phyloP scores from a whole-genome alignment of 305 asterid species.

The Salvia sclarea region DNA sequence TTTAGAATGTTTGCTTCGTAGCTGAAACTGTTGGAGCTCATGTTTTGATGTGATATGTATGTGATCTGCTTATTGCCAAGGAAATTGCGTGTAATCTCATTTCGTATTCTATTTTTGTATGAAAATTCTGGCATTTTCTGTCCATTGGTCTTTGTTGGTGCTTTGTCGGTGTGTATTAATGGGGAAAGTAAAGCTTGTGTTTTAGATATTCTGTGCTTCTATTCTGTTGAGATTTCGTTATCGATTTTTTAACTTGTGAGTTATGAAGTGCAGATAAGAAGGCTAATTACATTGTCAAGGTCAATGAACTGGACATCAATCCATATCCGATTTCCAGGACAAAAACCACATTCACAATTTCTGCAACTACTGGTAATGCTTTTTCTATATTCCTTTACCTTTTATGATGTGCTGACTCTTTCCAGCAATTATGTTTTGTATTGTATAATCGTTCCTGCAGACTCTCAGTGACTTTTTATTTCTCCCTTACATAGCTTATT shows the following conservation, averaged over 20 bases:
- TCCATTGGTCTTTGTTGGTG: not conserved
- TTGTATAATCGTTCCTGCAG: not conserved
- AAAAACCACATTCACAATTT: conserved; percentile 57
- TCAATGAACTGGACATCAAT: conserved; percentile 56
- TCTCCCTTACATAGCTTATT: not conserved
- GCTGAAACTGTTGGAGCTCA: not conserved
- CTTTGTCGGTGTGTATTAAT: conserved; percentile 6
- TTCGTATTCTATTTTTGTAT: not conserved
- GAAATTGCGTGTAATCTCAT: not conserved
- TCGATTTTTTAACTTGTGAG: not conserved
- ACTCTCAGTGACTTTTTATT: not conserved
- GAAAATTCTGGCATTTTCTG: not conserved
- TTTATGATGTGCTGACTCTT: conserved; percentile 2
- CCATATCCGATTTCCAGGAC: conserved; percentile 74
- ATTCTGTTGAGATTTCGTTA: not conserved
- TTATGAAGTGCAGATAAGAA: conserved; percentile 49
- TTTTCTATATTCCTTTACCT: conserved; percentile 4
- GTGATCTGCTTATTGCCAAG: not conserved
- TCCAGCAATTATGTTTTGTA: not conserved
- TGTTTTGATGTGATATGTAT: not conserved
- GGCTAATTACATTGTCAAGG: conserved; percentile 59
- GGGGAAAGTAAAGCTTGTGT: not conserved
- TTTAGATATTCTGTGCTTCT: not conserved
- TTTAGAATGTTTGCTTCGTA: not conserved
- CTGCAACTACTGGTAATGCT: conserved; percentile 66